These are phyloP conservation scores for Protomyces lactucae-debilis DNA, from an alignment of 1,139 yeast species.

Conservation along the genomic window DNA sequence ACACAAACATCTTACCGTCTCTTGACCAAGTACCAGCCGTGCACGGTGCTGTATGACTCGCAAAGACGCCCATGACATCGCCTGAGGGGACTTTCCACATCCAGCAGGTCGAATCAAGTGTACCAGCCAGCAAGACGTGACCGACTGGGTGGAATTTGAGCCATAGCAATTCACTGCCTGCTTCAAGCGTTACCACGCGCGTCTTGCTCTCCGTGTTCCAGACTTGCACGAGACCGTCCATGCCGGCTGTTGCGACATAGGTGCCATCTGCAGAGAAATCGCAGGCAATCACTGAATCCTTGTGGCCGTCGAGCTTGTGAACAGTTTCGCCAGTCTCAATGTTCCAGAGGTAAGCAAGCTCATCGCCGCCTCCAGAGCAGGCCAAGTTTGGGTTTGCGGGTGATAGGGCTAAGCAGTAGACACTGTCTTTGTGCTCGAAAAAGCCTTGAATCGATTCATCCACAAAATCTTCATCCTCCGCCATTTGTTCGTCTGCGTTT, in stretches of 20 bases:
- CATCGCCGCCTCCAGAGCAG: constrained; percentile 83
- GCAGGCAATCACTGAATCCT: constrained; percentile 81
- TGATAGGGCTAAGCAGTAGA: constrained; percentile 71
- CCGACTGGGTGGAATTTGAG: constrained; percentile 71
- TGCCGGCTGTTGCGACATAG: constrained; percentile 80
- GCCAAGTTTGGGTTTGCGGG: constrained; percentile 77
- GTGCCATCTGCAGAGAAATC: constrained; percentile 80
- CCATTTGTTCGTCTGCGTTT: not conserved
- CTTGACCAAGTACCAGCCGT: constrained; percentile 44
- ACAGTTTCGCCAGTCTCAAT: constrained; percentile 30
- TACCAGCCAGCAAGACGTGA: constrained; percentile 82
- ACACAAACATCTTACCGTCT: constrained; percentile 46
- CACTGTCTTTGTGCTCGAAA: constrained; percentile 80
- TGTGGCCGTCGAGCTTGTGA: constrained; percentile 48
- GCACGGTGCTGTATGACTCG: constrained; percentile 60
- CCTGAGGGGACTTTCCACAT: constrained; percentile 62
- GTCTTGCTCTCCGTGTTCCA: constrained; percentile 54
- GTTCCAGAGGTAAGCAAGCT: constrained; percentile 79
- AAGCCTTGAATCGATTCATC: constrained; percentile 87
- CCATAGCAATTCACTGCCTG: constrained; percentile 82
- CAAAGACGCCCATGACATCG: constrained; percentile 52
- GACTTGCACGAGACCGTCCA: constrained; percentile 80
- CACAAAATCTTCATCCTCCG: constrained; percentile 45
- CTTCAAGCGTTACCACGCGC: constrained; percentile 61
- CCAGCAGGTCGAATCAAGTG: constrained; percentile 91